Evolutionary conservation across 768 basidiomycete genomes (phyloP).

Genomic region (Amanita pallidorosea): DNA sequence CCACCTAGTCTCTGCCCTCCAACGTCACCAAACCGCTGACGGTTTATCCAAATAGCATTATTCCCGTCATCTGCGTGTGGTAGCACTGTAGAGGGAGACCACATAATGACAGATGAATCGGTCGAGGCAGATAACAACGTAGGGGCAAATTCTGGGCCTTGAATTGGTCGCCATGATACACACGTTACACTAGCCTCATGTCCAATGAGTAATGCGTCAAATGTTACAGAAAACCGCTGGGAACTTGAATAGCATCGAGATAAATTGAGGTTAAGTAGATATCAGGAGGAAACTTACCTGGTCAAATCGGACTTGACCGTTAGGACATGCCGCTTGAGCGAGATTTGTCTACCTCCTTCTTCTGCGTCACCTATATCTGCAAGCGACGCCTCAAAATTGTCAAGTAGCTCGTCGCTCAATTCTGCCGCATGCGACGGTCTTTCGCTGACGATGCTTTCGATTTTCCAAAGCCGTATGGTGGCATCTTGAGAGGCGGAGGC

Average conservation of each 20-base stretch:
- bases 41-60: slow-evolving; percentile 80
- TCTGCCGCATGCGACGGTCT: slow-evolving; percentile 10
- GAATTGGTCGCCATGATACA: slow-evolving; percentile 65
- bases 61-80: slow-evolving; percentile 22
- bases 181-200: slow-evolving; percentile 92
- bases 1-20: slow-evolving; percentile 87
- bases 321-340: slow-evolving; percentile 76
- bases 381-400: slow-evolving; percentile 80
- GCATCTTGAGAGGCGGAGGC: slow-evolving; percentile 95
- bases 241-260: slow-evolving; percentile 12
- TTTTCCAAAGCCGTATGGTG: slow-evolving; percentile 88
- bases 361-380: slow-evolving; percentile 60
- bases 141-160: slow-evolving; percentile 16
- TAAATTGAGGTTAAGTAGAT: neutral
- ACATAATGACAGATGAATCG: slow-evolving; percentile 91
- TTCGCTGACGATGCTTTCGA: slow-evolving; percentile 39
- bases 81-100: slow-evolving; percentile 64
- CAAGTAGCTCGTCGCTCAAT: slow-evolving; percentile 67
- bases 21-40: slow-evolving; percentile 88
- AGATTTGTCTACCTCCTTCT: slow-evolving; percentile 79
- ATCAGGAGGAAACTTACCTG: slow-evolving; percentile 19
- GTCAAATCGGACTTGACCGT: slow-evolving; percentile 41
- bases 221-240: slow-evolving; percentile 65
- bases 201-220: slow-evolving; percentile 92
- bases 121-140: slow-evolving; percentile 87